These are phyloP conservation scores for Punica granatum DNA, from an alignment of 345 rosid genomes.

Conservation along the genomic window DNA sequence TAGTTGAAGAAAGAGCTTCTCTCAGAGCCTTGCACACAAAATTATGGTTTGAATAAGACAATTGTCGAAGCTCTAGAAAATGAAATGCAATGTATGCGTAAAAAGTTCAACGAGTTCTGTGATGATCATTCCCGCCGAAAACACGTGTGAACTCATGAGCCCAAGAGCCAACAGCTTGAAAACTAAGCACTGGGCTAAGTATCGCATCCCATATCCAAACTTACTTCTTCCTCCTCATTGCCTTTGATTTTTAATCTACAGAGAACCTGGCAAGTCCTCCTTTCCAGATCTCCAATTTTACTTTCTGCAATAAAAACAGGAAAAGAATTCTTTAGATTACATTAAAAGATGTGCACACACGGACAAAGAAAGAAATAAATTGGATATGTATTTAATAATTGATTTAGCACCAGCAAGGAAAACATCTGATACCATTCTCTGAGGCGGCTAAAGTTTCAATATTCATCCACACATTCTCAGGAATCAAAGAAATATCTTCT, in stretches of 20 bases:
- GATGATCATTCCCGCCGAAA: neutral
- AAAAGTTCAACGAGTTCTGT: neutral
- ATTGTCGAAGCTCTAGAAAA: neutral
- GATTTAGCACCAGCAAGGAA: constrained; percentile 1
- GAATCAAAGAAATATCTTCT: constrained; percentile 63
- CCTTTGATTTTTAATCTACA: constrained; percentile 66
- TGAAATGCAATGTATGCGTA: neutral
- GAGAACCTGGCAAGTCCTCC: constrained; percentile 57
- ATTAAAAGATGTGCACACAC: neutral
- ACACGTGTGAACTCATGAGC: neutral
- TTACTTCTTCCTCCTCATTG: constrained; percentile 61
- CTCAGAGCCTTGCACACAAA: constrained; percentile 40
- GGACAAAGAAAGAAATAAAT: neutral
- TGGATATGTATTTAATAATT: neutral
- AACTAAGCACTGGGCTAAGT: neutral
- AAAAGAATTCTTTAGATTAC: neutral
- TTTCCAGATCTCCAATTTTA: constrained; percentile 48
- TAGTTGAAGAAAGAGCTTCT: constrained; percentile 44
- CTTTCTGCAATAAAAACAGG: constrained; percentile 23
- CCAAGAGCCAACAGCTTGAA: neutral
- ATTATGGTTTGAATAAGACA: constrained; percentile 13
- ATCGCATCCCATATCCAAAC: constrained; percentile 1
- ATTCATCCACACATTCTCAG: constrained; percentile 55
- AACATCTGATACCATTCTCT: constrained; percentile 38
- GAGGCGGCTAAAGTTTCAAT: constrained; percentile 48